Evolutionary conservation across 345 rosid species (phyloP).

Genomic region (Gossypium sturtianum): DNA sequence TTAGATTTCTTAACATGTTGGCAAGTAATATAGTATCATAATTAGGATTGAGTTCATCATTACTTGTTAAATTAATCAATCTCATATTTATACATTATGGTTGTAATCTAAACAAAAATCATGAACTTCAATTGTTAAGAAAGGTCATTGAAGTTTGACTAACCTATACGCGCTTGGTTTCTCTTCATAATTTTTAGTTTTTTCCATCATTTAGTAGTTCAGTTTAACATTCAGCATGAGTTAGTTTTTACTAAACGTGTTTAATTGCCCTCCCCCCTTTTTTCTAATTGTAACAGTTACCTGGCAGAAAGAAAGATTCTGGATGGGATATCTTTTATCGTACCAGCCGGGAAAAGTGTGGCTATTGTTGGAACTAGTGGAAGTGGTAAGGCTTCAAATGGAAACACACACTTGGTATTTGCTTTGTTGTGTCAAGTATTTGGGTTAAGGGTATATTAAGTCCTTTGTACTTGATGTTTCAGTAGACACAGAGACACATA

Average conservation of each 20-base stretch:
- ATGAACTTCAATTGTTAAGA: not conserved
- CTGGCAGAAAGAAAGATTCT: slow-evolving; percentile 76
- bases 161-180: not conserved
- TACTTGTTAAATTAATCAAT: not conserved
- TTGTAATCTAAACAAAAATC: not conserved
- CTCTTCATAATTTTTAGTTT: not conserved
- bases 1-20: not conserved
- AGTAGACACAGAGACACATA: not conserved
- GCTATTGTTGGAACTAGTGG: slow-evolving; percentile 99
- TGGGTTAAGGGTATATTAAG: not conserved
- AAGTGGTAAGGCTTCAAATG: slow-evolving; percentile 55
- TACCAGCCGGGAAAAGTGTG: slow-evolving; percentile 93
- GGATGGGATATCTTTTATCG: slow-evolving; percentile 81
- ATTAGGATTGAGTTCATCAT: not conserved
- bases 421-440: not conserved
- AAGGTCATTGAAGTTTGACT: not conserved
- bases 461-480: not conserved
- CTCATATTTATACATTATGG: not conserved
- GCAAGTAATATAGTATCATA: not conserved
- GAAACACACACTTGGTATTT: not conserved
- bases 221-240: not conserved
- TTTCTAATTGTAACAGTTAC: slow-evolving; percentile 44
- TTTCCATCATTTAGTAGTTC: not conserved
- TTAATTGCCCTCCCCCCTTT: not conserved
- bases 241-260: not conserved